These are phyloP conservation scores for Pyracantha coccinea DNA, from an alignment of 331 rosid genomes.

Conservation along the genomic window DNA sequence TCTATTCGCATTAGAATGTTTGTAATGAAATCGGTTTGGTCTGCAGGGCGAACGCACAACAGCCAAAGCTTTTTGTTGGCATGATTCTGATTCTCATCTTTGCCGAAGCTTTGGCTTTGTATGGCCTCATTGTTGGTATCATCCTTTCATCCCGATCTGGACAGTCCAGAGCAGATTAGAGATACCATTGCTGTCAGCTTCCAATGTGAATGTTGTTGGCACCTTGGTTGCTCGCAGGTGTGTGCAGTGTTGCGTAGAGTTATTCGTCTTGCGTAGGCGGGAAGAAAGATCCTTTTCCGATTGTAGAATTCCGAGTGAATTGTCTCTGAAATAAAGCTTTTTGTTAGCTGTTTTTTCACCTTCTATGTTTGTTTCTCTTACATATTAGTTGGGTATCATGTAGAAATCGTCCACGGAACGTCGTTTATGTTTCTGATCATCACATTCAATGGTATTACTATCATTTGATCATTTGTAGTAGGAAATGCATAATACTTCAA, in stretches of 20 bases:
- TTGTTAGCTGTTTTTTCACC: conserved; percentile 13
- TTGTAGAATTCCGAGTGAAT: conserved; percentile 9
- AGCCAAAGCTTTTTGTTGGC: conserved; percentile 62
- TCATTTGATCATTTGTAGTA: neutral
- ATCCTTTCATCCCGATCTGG: conserved; percentile 71
- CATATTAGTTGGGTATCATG: conserved; percentile 14
- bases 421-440: neutral
- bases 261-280: conserved; percentile 8
- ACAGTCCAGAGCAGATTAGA: conserved; percentile 65
- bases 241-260: neutral
- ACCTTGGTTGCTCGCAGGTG: neutral
- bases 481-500: neutral
- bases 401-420: neutral
- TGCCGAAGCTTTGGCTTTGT: conserved; percentile 67
- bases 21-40: neutral
- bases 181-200: neutral
- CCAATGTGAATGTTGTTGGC: conserved; percentile 6
- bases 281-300: neutral
- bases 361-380: neutral
- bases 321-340: conserved; percentile 30
- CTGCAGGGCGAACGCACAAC: conserved; percentile 63
- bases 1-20: neutral
- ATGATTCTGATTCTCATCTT: conserved; percentile 74
- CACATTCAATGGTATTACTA: neutral
- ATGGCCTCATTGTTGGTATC: conserved; percentile 73